Evolutionary conservation across 805 yeast genomes (phyloP).

Genomic region (Ogataea ganodermae): DNA sequence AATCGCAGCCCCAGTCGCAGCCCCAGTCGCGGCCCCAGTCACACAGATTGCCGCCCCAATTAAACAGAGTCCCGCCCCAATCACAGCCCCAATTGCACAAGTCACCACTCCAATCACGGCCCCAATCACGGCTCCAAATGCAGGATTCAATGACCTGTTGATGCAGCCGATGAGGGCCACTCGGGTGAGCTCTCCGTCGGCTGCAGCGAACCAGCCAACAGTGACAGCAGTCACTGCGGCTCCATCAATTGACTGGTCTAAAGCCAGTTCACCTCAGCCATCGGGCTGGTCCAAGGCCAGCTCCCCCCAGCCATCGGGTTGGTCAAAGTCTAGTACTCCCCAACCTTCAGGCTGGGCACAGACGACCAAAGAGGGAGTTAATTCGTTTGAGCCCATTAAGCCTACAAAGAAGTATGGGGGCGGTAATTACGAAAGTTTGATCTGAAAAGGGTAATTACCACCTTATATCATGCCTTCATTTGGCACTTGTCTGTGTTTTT

Average conservation of each 20-base stretch:
- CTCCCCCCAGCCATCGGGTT: background rate
- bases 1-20: background rate
- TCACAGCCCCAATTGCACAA: background rate
- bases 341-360: background rate
- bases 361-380: background rate
- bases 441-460: constrained; percentile 6
- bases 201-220: constrained; percentile 1
- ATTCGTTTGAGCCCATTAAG: constrained; percentile 23
- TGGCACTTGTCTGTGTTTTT: too few relatives aligned
- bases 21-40: background rate
- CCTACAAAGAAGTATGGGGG: constrained; percentile 24
- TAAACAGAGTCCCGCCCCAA: constrained; percentile 2
- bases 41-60: background rate
- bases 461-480: too few relatives aligned
- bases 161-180: constrained; percentile 30
- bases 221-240: background rate
- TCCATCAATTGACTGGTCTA: constrained; percentile 16
- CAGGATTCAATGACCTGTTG: constrained; percentile 12
- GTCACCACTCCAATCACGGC: background rate
- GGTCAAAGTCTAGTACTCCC: background rate
- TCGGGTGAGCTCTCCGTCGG: constrained; percentile 11
- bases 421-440: constrained; percentile 10
- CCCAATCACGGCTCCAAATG: background rate
- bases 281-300: background rate
- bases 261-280: background rate